Conservation (phyloP, 306 rosid species). For the Cucumis cinereus region DNA sequence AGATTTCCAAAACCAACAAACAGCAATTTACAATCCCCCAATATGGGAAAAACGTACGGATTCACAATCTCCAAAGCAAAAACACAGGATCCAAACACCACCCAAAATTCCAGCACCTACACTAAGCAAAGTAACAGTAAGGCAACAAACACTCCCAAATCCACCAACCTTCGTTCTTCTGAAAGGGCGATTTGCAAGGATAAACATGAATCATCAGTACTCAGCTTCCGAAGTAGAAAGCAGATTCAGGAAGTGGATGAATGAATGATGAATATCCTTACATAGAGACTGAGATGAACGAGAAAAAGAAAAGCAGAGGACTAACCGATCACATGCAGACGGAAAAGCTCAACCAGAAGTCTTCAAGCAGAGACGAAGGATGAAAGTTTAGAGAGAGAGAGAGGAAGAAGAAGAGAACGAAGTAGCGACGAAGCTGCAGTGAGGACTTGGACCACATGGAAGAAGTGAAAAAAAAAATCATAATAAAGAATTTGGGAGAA, state of each 20-base stretch:
- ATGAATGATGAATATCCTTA: neutral
- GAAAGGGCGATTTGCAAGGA: neutral
- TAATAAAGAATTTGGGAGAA: slow-evolving; percentile 21
- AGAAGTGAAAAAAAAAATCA: slow-evolving; percentile 2
- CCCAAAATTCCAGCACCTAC: neutral
- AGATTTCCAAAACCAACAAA: neutral
- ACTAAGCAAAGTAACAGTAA: neutral
- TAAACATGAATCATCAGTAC: neutral
- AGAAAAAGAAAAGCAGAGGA: slow-evolving; percentile 7
- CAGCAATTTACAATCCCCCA: neutral
- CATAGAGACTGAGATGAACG: neutral
- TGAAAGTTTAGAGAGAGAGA: neutral
- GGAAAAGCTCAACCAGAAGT: slow-evolving; percentile 11
- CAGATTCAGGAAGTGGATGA: neutral
- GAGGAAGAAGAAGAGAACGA: slow-evolving; percentile 1
- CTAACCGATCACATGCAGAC: slow-evolving; percentile 13
- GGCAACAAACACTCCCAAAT: neutral
- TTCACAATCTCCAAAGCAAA: neutral
- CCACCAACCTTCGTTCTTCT: neutral
- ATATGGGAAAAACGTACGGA: neutral
- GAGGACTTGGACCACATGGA: slow-evolving; percentile 44
- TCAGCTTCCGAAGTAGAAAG: neutral
- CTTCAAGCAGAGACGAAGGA: slow-evolving; percentile 11
- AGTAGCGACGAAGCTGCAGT: slow-evolving; percentile 32
- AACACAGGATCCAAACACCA: neutral